Conservation (phyloP, 208 protist genomes). For the Leishmania turanica region DNA sequence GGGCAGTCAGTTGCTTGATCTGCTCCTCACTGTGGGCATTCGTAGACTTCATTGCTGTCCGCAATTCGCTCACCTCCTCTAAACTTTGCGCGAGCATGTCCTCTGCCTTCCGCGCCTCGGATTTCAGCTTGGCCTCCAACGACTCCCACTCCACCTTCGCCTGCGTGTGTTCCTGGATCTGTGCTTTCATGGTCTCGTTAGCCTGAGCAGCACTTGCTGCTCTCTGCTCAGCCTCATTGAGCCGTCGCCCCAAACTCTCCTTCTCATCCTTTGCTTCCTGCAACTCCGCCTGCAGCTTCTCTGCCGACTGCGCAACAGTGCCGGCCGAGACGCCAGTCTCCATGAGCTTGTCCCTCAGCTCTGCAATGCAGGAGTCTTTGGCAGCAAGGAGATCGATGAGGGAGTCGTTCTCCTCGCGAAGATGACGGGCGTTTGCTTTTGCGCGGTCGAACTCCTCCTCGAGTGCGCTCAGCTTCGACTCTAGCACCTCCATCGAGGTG, state of each 20-base stretch:
- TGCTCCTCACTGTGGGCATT: constrained; percentile 12
- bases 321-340: neutral
- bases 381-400: constrained; percentile 16
- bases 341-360: constrained; percentile 15
- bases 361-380: constrained; percentile 24
- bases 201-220: constrained; percentile 2
- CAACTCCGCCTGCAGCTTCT: neutral
- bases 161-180: neutral
- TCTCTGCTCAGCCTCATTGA: neutral
- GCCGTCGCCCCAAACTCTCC: neutral
- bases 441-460: constrained; percentile 28
- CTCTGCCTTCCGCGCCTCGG: neutral
- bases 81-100: neutral
- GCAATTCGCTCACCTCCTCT: constrained; percentile 16
- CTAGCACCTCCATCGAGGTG: neutral
- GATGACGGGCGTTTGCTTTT: constrained; percentile 20
- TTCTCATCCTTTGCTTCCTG: neutral
- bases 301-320: neutral
- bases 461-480: constrained; percentile 5
- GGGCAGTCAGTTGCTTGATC: constrained; percentile 15
- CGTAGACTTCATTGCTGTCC: neutral
- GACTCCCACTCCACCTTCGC: neutral
- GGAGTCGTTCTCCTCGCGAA: constrained; percentile 44
- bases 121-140: neutral
- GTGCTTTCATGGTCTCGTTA: neutral